Evolutionary conservation across 1,284 basidiomycete genomes (phyloP), one percentile per base, ranked within the genome.

Genomic region (Rhodotorula sp.): DNA sequence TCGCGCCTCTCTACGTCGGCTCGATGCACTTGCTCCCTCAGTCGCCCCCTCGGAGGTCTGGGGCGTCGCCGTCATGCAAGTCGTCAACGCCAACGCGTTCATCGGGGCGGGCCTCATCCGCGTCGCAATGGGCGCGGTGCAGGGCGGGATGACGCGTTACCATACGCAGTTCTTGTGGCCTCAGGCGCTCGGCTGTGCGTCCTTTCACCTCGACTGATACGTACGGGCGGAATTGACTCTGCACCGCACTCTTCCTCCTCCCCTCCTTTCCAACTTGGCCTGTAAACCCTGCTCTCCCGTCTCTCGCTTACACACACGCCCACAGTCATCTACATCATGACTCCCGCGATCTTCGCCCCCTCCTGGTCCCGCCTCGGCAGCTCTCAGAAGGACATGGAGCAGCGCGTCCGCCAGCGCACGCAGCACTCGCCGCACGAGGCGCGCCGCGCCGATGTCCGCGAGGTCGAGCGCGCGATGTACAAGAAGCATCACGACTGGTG

Each of bases 61-160:
- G 64, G 69, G 69, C 15, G 8, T 66, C 41, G 64, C 51, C 2
- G 27, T 70, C 34, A 55, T 70, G 56, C 68, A 69, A 25, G n/a
- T 55, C 4, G 10, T 70, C 19, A 54, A 48, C 37, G 64, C 64
- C 17, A 46, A 64, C 27, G 57, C 57, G 9, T 66, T 70, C 61
- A 55, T 60, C 19, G 22, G 25, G 27, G 41, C 39, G 15, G 65
- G 68, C 19, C 27, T 39, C 3, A 27, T 62, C 15, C 44, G 68
- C 15, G 64, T 70, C 6, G 5, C 19, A 2, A 10, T 27, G 15
- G 64, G 64, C 7, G 68, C 69, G 2, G 29, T 7, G 0, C 22
- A 53, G 0, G 64, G 60, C 10, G 64, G 55, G 1, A 70, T 70
- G 69, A 53, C 60, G 15, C 29, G 37, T 5, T 70, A 29, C 22